Percentiles rank a stretch among this genome's conserved stretches.
These are phyloP conservation scores for Pseudocohnilembus persalinus DNA, from an alignment of 169 alveolate genomes.

Conservation along the genomic window DNA sequence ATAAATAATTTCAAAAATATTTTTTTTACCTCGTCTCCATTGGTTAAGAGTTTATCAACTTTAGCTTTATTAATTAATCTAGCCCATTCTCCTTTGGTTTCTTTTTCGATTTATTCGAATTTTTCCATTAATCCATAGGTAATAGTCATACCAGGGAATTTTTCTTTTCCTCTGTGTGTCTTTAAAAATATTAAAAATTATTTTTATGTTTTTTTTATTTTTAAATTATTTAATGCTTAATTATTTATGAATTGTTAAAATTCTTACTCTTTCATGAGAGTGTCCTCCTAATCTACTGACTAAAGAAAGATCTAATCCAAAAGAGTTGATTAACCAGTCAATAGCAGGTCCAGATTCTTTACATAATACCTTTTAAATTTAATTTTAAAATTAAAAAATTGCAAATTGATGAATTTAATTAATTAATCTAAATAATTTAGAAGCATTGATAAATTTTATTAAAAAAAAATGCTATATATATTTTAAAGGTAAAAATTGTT, in stretches of 20 bases:
- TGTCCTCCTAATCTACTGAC: slow-evolving; percentile 74
- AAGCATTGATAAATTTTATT: too few relatives aligned
- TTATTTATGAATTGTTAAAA: not conserved
- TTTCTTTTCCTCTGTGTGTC: slow-evolving; percentile 50
- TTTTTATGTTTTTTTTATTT: too few relatives aligned
- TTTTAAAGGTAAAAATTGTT: slow-evolving; percentile 37
- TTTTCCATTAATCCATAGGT: not conserved
- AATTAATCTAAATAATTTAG: too few relatives aligned
- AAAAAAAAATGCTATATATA: too few relatives aligned
- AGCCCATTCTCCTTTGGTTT: not conserved
- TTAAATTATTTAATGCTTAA: too few relatives aligned
- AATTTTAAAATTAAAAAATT: too few relatives aligned
- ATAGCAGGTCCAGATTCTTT: slow-evolving; percentile 42
- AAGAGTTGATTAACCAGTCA: slow-evolving; percentile 55
- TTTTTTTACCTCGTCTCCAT: not conserved
- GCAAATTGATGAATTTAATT: too few relatives aligned
- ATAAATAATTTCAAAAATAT: too few relatives aligned
- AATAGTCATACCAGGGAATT: slow-evolving; percentile 32
- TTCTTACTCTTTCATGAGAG: slow-evolving; percentile 47
- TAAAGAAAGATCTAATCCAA: slow-evolving; percentile 55
- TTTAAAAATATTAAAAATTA: too few relatives aligned
- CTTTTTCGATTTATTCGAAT: not conserved
- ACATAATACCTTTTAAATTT: slow-evolving; percentile 38
- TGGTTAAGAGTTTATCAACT: not conserved
- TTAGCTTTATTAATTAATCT: not conserved